phyloP scores from a whole-genome alignment of 1,284 basidiomycete species.

The Anthracocystis setariae region DNA sequence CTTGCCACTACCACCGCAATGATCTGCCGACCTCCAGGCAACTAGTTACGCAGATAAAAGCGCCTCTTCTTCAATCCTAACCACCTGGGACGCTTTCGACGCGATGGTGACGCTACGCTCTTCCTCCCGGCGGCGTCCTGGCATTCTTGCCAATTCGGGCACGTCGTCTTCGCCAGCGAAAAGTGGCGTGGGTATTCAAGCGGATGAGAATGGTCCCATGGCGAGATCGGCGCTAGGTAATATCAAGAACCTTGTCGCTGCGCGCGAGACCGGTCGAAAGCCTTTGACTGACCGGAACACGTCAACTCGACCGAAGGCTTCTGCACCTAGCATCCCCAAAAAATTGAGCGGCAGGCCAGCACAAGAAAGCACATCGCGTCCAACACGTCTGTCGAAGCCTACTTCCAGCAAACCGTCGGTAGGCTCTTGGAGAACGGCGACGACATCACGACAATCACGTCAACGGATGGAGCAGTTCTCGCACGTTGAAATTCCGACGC shows the following conservation, averaged over 20 bases:
- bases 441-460: not conserved
- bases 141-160: conserved; percentile 1
- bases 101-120: conserved; percentile 18
- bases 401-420: not conserved
- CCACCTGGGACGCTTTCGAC: not conserved
- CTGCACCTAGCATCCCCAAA: too few relatives aligned
- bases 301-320: too few relatives aligned
- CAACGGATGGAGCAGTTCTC: not conserved
- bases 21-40: not conserved
- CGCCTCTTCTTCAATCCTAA: not conserved
- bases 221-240: conserved; percentile 13
- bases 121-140: conserved; percentile 1
- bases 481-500: conserved; percentile 8
- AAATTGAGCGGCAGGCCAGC: too few relatives aligned
- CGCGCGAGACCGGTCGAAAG: conserved; percentile 7
- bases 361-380: too few relatives aligned
- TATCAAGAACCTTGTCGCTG: conserved; percentile 22
- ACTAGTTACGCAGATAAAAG: not conserved
- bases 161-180: conserved; percentile 23
- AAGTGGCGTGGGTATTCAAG: not conserved
- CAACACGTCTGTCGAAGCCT: too few relatives aligned
- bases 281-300: conserved; percentile 31
- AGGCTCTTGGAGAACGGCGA: not conserved
- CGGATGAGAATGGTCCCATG: conserved; percentile 23
- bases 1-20: not conserved